These are phyloP conservation scores for Acanthamoeba polyphaga DNA, from an alignment of 208 protist species.

Conservation along the genomic window DNA sequence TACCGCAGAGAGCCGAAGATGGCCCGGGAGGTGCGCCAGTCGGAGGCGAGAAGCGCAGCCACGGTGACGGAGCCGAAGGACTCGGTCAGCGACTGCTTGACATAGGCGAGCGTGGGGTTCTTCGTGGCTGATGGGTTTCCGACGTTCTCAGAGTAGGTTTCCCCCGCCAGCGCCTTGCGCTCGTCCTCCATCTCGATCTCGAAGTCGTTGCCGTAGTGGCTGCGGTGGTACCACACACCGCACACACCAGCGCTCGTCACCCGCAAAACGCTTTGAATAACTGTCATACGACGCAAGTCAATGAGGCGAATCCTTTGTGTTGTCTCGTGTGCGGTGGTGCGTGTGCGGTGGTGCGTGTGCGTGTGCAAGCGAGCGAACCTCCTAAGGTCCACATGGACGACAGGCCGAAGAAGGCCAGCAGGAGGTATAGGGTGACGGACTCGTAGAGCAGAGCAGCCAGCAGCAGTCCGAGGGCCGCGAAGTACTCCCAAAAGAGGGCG, in stretches of 20 bases:
- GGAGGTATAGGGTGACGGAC: neutral
- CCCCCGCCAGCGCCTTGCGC: neutral
- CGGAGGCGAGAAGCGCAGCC: slow-evolving; percentile 76
- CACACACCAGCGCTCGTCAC: slow-evolving; percentile 73
- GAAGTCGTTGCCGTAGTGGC: slow-evolving; percentile 62
- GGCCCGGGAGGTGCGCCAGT: slow-evolving; percentile 74
- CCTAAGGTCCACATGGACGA: neutral
- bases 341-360: neutral
- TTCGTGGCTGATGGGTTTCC: neutral
- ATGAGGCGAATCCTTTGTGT: too few relatives aligned
- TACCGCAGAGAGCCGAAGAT: slow-evolving; percentile 18
- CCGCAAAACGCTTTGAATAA: neutral
- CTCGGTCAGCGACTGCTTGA: slow-evolving; percentile 72
- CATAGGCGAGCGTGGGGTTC: slow-evolving; percentile 17
- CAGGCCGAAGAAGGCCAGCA: slow-evolving; percentile 5
- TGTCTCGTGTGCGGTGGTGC: neutral
- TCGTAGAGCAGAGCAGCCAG: neutral
- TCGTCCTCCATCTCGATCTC: slow-evolving; percentile 63
- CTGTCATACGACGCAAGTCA: neutral
- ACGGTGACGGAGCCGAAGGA: slow-evolving; percentile 85
- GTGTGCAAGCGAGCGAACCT: neutral
- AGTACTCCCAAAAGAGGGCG: neutral
- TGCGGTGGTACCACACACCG: slow-evolving; percentile 57
- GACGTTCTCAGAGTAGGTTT: neutral
- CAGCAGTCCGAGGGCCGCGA: neutral